Evolutionary conservation across 345 rosid genomes (phyloP), one percentile per base, ranked within the genome.

Genomic region (Aquilaria malaccensis): DNA sequence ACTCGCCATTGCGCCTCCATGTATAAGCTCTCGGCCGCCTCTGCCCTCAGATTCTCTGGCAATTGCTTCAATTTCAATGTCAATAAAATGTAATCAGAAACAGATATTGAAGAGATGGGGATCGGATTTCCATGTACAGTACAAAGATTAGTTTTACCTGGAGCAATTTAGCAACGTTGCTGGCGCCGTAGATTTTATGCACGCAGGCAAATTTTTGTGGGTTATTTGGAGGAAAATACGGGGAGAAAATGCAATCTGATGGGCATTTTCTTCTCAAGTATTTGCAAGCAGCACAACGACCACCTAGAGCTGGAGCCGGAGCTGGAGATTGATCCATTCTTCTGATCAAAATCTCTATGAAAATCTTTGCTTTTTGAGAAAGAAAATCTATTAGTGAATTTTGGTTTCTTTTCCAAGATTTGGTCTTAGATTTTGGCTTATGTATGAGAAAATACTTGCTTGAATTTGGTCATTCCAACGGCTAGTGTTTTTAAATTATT

Each of bases 161-260:
- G 57, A 89, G 84, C 82, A 87, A 63, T 56, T 81, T 85, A 58
- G 74, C 81, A 58, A 85, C 91, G 58, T 83, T 86, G 66, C 89
- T 82, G 54, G 97, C 94, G 13, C 95, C 95, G 71, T 85, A 80
- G 71, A 87, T 79, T 75, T 70, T 76, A 67, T 85, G 97, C 66
- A 85, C 62, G 32, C 57, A 70, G 50, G 76, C 81, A 71, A 87
- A 87, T 77, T 79, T 81, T 60, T 67, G 67, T 63, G 90, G 86
- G 56, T 80, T 56, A n/a, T 59, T 70, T 43, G 89, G 56, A 41
- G 85, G 90, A 58, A 83, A 85, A 64, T 85, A 73, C 57, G 81
- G 91, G 14, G 84, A 74, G 80, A 87, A 89, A 62, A 83, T 72
- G 66, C 90, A 87, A 75, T 82, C 85, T 49, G 71, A 50, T 58